phyloP scores from a whole-genome alignment of 164 flowering plant species.

The Amborella trichopoda region DNA sequence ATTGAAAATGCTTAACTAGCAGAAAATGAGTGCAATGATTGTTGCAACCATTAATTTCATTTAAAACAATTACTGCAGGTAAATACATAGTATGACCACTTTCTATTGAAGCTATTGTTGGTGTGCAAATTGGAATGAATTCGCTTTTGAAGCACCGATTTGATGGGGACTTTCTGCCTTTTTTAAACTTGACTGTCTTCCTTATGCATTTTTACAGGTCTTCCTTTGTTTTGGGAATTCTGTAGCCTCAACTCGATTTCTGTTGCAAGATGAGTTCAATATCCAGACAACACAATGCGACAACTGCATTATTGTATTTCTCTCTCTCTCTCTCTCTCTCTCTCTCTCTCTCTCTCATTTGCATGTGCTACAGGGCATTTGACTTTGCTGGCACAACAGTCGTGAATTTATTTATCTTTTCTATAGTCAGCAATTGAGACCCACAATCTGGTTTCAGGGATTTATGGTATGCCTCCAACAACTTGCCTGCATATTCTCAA shows the following conservation, averaged over 20 bases:
- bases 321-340: constrained; percentile 20
- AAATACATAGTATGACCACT: too few species aligned
- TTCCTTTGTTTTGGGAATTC: constrained; percentile 52
- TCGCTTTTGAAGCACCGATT: too few species aligned
- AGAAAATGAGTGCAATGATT: too few species aligned
- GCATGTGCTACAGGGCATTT: background rate
- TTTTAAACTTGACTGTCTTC: too few species aligned
- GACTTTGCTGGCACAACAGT: background rate
- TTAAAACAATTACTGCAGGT: too few species aligned
- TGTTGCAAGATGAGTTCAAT: constrained; percentile 77
- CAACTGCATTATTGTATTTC: constrained; percentile 72
- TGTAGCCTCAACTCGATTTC: constrained; percentile 64
- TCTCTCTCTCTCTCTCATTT: background rate
- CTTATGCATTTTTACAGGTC: constrained; percentile 32
- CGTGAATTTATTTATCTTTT: too few species aligned
- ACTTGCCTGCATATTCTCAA: constrained; percentile 50
- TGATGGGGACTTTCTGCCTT: too few species aligned
- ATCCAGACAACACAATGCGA: constrained; percentile 70
- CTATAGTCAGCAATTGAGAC: too few species aligned
- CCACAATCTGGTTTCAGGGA: constrained; percentile 21
- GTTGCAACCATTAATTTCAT: too few species aligned
- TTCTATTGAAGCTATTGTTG: too few species aligned
- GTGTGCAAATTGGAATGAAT: too few species aligned
- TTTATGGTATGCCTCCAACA: constrained; percentile 72
- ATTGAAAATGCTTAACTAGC: too few species aligned